These are phyloP conservation scores for Solanum commersonii DNA, from an alignment of 257 asterid species.

Conservation along the genomic window DNA sequence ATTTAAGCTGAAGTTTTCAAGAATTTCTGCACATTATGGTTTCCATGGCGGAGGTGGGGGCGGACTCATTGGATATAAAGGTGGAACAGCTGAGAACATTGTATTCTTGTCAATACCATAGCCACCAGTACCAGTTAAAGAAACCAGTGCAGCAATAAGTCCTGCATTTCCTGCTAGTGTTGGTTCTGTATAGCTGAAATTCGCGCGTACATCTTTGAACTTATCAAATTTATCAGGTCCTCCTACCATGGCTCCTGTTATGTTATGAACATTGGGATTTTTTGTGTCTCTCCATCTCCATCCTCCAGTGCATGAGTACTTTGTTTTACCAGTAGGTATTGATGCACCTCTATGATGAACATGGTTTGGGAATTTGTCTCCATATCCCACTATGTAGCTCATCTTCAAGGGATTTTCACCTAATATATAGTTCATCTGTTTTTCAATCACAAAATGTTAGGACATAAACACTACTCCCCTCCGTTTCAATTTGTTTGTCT, in stretches of 20 bases:
- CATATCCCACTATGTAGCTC: constrained; percentile 84
- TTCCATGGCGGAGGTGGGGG: constrained; percentile 93
- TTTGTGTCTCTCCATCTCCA: constrained; percentile 55
- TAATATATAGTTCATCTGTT: constrained; percentile 53
- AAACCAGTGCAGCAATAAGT: constrained; percentile 71
- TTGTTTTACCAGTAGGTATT: constrained; percentile 34
- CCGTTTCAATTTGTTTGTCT: not conserved
- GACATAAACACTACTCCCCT: not conserved
- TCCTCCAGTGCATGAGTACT: constrained; percentile 73
- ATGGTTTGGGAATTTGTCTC: constrained; percentile 47
- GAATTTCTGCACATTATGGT: constrained; percentile 18
- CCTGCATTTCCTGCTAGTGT: constrained; percentile 91
- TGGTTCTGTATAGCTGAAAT: constrained; percentile 77
- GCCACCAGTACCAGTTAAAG: constrained; percentile 52
- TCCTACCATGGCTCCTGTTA: constrained; percentile 79
- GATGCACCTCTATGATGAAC: constrained; percentile 96
- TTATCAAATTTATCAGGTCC: constrained; percentile 80
- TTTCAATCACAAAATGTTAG: not conserved
- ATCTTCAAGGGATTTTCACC: constrained; percentile 65
- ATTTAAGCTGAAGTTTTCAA: not conserved
- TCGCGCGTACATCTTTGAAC: constrained; percentile 46
- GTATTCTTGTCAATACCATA: constrained; percentile 50
- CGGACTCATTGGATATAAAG: constrained; percentile 44
- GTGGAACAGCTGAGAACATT: constrained; percentile 71
- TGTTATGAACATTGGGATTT: constrained; percentile 49